These are phyloP conservation scores for Solanum ahanhuiri DNA, from an alignment of 257 asterid species.

Conservation along the genomic window DNA sequence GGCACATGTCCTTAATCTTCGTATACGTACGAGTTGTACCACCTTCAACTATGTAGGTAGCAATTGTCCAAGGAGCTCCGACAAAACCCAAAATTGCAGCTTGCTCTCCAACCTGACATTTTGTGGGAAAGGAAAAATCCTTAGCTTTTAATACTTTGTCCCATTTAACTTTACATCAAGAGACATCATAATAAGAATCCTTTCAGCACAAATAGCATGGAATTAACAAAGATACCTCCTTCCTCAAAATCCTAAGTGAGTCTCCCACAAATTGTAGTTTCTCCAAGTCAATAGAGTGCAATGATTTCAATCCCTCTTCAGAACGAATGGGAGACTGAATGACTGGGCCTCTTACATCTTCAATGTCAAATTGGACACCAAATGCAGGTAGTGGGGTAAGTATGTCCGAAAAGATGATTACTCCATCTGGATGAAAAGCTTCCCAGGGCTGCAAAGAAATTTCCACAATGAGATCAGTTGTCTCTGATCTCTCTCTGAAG, in stretches of 20 bases:
- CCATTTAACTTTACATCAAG: background rate
- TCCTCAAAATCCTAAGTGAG: conserved; percentile 62
- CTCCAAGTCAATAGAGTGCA: conserved; percentile 76
- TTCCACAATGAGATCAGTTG: conserved; percentile 97
- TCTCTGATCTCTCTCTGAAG: conserved; percentile 98
- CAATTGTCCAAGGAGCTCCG: conserved; percentile 99
- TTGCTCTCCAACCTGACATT: conserved; percentile 57
- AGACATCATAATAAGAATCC: background rate
- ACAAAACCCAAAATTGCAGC: conserved; percentile 98
- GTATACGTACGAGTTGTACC: conserved; percentile 83
- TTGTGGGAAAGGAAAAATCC: background rate
- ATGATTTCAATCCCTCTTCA: conserved; percentile 61
- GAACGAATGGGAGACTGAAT: conserved; percentile 74
- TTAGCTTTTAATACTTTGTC: background rate
- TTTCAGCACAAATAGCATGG: background rate
- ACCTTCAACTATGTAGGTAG: conserved; percentile 90
- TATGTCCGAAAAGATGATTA: conserved; percentile 91
- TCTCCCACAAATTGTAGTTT: conserved; percentile 82
- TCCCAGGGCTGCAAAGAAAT: conserved; percentile 99
- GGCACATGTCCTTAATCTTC: conserved; percentile 90
- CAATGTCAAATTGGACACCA: conserved; percentile 97
- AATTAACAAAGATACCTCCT: conserved; percentile 37
- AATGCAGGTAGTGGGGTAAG: conserved; percentile 96
- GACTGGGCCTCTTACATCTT: conserved; percentile 80
- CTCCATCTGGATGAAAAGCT: conserved; percentile 93